Base-by-base conservation (phyloP, 768 basidiomycete genomes). In the Clathrus columnatus region DNA sequence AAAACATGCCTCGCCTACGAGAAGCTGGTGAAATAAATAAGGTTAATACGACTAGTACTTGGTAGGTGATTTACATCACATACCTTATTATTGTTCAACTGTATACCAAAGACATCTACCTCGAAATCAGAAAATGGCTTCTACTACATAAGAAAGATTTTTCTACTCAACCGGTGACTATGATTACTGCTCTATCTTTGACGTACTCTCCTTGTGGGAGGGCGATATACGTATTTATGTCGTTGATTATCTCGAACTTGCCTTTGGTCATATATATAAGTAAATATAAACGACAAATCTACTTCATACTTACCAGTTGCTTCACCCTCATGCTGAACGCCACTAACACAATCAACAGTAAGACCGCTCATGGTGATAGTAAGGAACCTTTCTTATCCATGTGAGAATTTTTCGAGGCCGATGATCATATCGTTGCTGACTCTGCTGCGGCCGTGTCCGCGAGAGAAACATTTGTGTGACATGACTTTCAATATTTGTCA, bases 181-280 rank as follows among this genome's bases (percentile, higher is more conserved):
- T 62, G 5, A 68, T 51, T 20, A 68, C 42, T 6, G 64, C 67
- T 59, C 66, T 66, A 17, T 59, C 48, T 58, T 64, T 63, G 51
- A 64, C 60, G n/a, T 61, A 64, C 26, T 62, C 59, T 44, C 59
- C 62, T 20, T 60, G 27, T 26, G 65, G 65, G 10, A 65, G 59
- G 2, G 61, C 53, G 16, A 65, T 59, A 47, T 67, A 67, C 24
- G 61, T 62, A 23, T 57, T 52, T 49, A 59, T 55, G 4, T 63
- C 65, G 18, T 58, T 56, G 46, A 64, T 43, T 20, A 56, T 42
- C 28, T 60, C 52, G 51, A 62, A 53, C 29, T 53, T 50, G 28
- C 63, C 63, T 23, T 30, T 5, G 27, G 57, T 51, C 17, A n/a
- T 29, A 20, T 18, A 17, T 5, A 43, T 51, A 7, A 36, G 14